Evolutionary conservation across 208 protist genomes (phyloP).

Genomic region (Tetramitus jugosus): DNA sequence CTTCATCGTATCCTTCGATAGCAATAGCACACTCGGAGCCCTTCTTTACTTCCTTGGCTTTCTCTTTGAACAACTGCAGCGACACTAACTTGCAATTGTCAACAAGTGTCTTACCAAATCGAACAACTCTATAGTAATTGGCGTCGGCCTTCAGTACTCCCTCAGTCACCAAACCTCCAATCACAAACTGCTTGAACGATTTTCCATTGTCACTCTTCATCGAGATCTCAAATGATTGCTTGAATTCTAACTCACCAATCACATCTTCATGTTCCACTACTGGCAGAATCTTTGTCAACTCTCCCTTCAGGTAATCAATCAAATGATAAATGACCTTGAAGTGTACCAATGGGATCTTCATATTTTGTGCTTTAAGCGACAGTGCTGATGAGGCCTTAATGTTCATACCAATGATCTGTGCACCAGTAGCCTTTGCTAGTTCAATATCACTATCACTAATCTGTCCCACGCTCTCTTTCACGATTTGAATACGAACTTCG

Average conservation of each 20-base stretch:
- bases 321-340: constrained; percentile 49
- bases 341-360: constrained; percentile 26
- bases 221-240: constrained; percentile 32
- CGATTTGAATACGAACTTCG: constrained; percentile 31
- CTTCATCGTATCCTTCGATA: constrained; percentile 33
- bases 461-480: constrained; percentile 32
- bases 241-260: constrained; percentile 34
- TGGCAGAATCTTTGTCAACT: constrained; percentile 30
- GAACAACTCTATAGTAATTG: constrained; percentile 23
- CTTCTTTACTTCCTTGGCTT: constrained; percentile 40
- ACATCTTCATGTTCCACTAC: constrained; percentile 27
- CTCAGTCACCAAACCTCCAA: constrained; percentile 35
- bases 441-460: constrained; percentile 32
- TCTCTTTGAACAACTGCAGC: constrained; percentile 44
- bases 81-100: constrained; percentile 25
- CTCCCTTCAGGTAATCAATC: constrained; percentile 33
- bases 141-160: constrained; percentile 30
- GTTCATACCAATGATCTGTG: constrained; percentile 42
- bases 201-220: constrained; percentile 21
- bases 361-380: not conserved
- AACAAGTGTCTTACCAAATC: constrained; percentile 22
- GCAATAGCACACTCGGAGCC: constrained; percentile 45
- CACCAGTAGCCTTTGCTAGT: constrained; percentile 29
- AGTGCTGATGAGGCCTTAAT: constrained; percentile 11
- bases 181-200: constrained; percentile 33